Base-by-base conservation (phyloP, 2,329 filamentous ascomycete species). In the Penicillium rolfsii region DNA sequence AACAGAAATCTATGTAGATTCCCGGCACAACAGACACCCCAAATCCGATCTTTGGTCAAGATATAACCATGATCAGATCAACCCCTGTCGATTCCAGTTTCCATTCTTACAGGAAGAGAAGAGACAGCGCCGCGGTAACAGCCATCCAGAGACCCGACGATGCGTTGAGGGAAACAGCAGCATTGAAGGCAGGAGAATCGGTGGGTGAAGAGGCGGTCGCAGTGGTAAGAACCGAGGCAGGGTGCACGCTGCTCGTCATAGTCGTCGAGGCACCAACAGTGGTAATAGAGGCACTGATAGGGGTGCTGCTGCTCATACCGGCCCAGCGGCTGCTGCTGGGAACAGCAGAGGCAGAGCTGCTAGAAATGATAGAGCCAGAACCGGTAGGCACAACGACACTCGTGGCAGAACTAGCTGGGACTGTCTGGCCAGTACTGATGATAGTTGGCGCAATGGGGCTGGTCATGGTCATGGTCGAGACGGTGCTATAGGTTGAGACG, bases 401-500 rank as follows among this genome's bases (percentile, higher is more conserved):
- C 22, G 48, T 26, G 40, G 38, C 14, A 14, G 52, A 28, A 5
- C 8, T 1, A 5, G 35, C 35, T 3, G 35, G 35, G 35, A 36
- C 35, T 11, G 35, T 5, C 35, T 36, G 2, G 35, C 35, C 19
- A 16, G 28, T 33, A 26, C 36, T 22, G 14, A 26, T 14, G 8
- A 24, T 26, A 26, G 43, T 26, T 0, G 43, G 24, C 24, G 6
- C 22, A 26, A 41, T n/a, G 38, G 52, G 24, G 38, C 36, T 53
- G 3, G 50, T 53, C 22, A 53, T 5, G 4, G 57, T 54, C 16
- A 46, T 46, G 2, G 38, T 58, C 1, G 49, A 53, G 57, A 58
- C 40, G 16, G 49, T 58, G 38, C 19, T 54, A 28, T 52, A 53
- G 48, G 57, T 58, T 14, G 50, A 46, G 0, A 38, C 26, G 49